Conservation (phyloP, 176 grass and related monocot species). For the Lolium multiflorum region DNA sequence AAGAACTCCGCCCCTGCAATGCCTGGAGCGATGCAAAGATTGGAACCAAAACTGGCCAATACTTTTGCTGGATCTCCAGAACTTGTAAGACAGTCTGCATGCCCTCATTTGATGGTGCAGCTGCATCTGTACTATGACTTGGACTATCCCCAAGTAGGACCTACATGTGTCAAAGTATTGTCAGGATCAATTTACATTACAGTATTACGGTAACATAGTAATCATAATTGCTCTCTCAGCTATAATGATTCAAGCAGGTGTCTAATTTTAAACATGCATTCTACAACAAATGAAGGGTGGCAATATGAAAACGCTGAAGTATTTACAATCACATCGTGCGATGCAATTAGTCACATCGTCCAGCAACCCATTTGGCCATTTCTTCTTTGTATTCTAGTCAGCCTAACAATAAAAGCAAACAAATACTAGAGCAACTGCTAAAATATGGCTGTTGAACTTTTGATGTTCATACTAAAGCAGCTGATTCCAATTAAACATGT, state of each 20-base stretch:
- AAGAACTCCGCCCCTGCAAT: slow-evolving; percentile 56
- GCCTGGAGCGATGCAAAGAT: slow-evolving; percentile 60
- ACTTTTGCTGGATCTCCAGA: slow-evolving; percentile 67
- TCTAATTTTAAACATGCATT: slow-evolving; percentile 1
- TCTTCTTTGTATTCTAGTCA: slow-evolving; percentile 17
- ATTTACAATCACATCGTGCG: slow-evolving; percentile 23
- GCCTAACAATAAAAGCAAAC: slow-evolving; percentile 30
- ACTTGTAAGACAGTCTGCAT: slow-evolving; percentile 74
- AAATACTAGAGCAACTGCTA: background rate
- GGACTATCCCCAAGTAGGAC: slow-evolving; percentile 70
- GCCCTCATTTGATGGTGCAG: slow-evolving; percentile 69
- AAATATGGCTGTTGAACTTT: slow-evolving; percentile 11
- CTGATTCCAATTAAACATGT: slow-evolving; percentile 18
- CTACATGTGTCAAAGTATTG: slow-evolving; percentile 51
- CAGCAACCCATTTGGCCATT: background rate
- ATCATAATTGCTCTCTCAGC: slow-evolving; percentile 5
- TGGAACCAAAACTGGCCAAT: slow-evolving; percentile 81
- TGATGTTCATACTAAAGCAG: slow-evolving; percentile 23
- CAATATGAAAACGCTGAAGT: slow-evolving; percentile 9
- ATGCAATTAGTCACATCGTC: background rate
- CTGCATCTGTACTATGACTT: slow-evolving; percentile 33
- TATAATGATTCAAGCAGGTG: slow-evolving; percentile 21
- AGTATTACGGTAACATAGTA: background rate
- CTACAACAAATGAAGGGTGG: background rate
- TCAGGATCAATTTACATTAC: background rate